Conservation (phyloP, 176 grass and related monocot species). For the Juncus effusus region DNA sequence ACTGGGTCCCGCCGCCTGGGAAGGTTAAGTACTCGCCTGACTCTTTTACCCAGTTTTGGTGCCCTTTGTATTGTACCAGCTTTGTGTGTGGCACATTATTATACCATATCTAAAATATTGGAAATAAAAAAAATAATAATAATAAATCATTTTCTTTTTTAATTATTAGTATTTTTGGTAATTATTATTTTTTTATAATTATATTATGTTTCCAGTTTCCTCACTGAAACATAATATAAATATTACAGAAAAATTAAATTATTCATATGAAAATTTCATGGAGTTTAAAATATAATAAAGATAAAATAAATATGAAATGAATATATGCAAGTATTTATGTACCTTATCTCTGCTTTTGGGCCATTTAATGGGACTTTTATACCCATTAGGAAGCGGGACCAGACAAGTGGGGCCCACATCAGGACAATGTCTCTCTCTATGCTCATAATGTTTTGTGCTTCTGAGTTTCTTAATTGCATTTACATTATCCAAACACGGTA, state of each 20-base stretch:
- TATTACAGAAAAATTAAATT: background rate
- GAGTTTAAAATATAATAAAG: background rate
- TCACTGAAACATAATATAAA: conserved; percentile 2
- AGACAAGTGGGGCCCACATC: conserved; percentile 51
- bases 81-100: conserved; percentile 75
- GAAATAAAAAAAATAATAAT: conserved; percentile 14
- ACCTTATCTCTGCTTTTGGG: conserved; percentile 77
- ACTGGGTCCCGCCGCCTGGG: conserved; percentile 79
- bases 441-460: conserved; percentile 80
- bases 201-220: background rate
- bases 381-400: conserved; percentile 53
- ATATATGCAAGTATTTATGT: background rate
- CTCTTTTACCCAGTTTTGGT: conserved; percentile 84
- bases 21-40: conserved; percentile 70
- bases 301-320: background rate
- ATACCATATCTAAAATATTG: conserved; percentile 60
- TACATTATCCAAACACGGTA: conserved; percentile 84
- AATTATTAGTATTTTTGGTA: too few species aligned
- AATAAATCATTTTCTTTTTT: conserved; percentile 11
- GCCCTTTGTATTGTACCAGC: conserved; percentile 70
- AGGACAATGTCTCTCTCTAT: conserved; percentile 78
- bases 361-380: conserved; percentile 53
- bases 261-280: too few species aligned
- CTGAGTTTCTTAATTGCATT: conserved; percentile 58
- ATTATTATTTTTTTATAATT: too few species aligned